A percentile compares a stretch with the other conserved stretches of the same genome.
These are phyloP conservation scores for Citrus glauca DNA, from an alignment of 345 rosid species.

Conservation along the genomic window DNA sequence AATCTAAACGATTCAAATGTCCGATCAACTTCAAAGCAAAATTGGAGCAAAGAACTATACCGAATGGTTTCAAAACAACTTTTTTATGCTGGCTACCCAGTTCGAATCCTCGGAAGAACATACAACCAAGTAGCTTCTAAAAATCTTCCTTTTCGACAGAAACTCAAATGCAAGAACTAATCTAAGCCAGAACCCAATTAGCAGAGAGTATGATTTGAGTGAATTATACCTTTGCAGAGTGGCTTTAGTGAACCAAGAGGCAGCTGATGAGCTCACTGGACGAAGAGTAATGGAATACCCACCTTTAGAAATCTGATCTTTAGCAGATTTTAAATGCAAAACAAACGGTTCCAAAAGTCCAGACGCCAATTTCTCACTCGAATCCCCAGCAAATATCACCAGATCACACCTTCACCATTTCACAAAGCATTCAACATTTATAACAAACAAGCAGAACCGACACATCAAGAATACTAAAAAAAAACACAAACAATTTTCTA, in stretches of 20 bases:
- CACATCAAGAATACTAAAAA: background rate
- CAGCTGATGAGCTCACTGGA: constrained; percentile 39
- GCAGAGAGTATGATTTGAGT: background rate
- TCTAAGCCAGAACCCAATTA: background rate
- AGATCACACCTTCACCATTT: constrained; percentile 70
- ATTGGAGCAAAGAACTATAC: too few relatives aligned
- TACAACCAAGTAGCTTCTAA: background rate
- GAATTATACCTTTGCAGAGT: constrained; percentile 69
- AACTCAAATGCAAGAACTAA: background rate
- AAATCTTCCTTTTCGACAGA: background rate
- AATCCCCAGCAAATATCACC: constrained; percentile 67
- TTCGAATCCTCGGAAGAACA: too few relatives aligned
- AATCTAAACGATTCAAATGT: too few relatives aligned
- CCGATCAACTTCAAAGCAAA: too few relatives aligned
- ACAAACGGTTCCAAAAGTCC: constrained; percentile 86
- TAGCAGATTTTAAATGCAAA: constrained; percentile 69
- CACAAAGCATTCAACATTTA: background rate
- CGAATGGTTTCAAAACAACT: too few relatives aligned
- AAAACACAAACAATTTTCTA: background rate
- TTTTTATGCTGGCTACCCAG: too few relatives aligned
- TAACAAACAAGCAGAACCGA: background rate
- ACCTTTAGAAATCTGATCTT: constrained; percentile 86
- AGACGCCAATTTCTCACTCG: constrained; percentile 80
- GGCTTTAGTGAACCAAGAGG: constrained; percentile 87
- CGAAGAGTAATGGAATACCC: constrained; percentile 88